Evolutionary conservation across 2,329 filamentous ascomycete genomes (phyloP), one percentile per base, ranked within the genome.

Genomic region (Aspergillus puulaauensis): DNA sequence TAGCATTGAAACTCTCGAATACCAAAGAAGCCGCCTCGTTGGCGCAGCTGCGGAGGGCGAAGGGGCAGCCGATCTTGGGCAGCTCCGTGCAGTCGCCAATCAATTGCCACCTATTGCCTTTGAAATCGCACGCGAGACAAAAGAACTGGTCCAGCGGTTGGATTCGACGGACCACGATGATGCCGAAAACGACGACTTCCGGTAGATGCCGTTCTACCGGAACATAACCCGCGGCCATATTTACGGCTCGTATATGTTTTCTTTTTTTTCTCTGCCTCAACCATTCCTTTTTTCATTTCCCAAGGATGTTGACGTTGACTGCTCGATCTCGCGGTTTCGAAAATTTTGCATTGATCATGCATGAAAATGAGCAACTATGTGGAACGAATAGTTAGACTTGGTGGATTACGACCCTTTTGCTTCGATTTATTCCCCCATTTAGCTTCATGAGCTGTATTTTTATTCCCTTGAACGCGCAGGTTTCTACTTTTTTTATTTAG

Each of bases 71-170:
- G 80, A 81, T 48, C 75, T 79, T 15, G 79, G 79, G 41, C 77
- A 83, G 47, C 63, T 75, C 19, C 76, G 74, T 6, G 79, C 80
- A 68, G 88, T 88, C 79, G 88, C 83, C 54, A 86, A 89, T 71
- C 87, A 85, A 27, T 77, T 96, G 51, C 90, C 90, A 11, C 90
- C 90, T 2, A 86, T 95, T 64, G 90, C 90, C n/a, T 96, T 96
- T 74, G 89, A 91, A 74, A 89, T 93, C 70, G 91, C 90, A 6
- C 83, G 89, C 59, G 89, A 92, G 74, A 90, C 89, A 52, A 95
- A 93, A 79, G 90, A 90, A 70, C 77, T 91, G 59, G 83, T 86
- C 11, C 73, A 80, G 23, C 72, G 77, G 35, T 72, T 82, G 33
- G 80, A 83, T 52, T 67, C 69, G 4, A 64, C 74, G 54, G 68